Base-by-base conservation (phyloP, 2,329 filamentous ascomycete species). In the Colletotrichum spaethianum region DNA sequence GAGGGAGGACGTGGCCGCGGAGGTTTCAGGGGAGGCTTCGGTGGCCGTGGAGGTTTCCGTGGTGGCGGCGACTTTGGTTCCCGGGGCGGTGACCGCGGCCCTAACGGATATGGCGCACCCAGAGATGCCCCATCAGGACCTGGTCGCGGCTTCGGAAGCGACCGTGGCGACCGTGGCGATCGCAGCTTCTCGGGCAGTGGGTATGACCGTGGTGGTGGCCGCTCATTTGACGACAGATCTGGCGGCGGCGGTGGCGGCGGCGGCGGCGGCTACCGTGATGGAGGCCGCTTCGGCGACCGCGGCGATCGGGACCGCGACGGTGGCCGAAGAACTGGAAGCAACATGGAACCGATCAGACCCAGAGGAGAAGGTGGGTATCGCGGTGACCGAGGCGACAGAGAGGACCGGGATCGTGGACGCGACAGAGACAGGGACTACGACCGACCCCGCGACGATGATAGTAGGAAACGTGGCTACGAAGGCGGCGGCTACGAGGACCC, bases 401-500 rank as follows among this genome's bases (percentile, higher is more conserved):
- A 76, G 61, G 86, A 90, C 75, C 88, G 87, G 70, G 82, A 88
- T 63, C 85, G 88, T 70, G 82, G 83, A 57, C 79, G 78, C 50
- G 76, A 75, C 62, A 81, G 87, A 56, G 87, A 89, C 65, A 78
- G 83, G 73, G 85, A 88, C 77, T 86, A 84, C 80, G 89, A 91
- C 79, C 83, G 87, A 75, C 86, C 86, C 67, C 84, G 87, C 74
- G 88, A 90, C 63, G 89, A 91, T 76, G 88, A 89, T 75, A 86
- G 84, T 82, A 83, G 90, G 80, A 89, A 93, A 86, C 90, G 92
- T 80, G 88, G 91, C 63, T 94, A 93, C 82, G 95, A 97, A 63
- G 93, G 93, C 79, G 91, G 92, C 80, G 89, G 90, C 75, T 92
- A 95, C 83, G 94, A 98, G 79, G 95, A 98, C 82, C 89, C 90